Percentiles rank a stretch among this genome's conserved stretches.
phyloP scores from a whole-genome alignment of 2,329 filamentous ascomycete genomes.

The Penicillium occitanis region DNA sequence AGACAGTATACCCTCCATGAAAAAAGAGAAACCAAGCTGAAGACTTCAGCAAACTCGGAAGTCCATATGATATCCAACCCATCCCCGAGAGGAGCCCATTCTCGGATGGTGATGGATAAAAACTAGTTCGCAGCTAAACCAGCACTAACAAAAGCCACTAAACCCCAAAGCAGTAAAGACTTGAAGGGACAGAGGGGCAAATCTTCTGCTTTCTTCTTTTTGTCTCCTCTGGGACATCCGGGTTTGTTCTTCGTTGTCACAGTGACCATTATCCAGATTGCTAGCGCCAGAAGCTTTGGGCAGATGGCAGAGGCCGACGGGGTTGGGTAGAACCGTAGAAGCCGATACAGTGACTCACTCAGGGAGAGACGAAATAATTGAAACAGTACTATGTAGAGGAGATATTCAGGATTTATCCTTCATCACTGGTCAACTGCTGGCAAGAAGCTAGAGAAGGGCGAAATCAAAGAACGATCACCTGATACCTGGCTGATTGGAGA shows the following conservation, averaged over 20 bases:
- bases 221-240: neutral
- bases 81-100: neutral
- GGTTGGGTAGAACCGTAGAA: slow-evolving; percentile 4
- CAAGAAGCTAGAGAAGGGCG: neutral
- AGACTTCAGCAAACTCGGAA: neutral
- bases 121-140: slow-evolving; percentile 2
- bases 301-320: slow-evolving; percentile 8
- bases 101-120: neutral
- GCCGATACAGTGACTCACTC: neutral
- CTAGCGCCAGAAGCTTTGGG: slow-evolving; percentile 19
- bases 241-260: slow-evolving; percentile 20
- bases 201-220: slow-evolving; percentile 10
- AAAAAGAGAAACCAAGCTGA: neutral
- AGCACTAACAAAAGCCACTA: neutral
- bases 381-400: neutral
- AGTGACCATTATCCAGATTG: slow-evolving; percentile 17
- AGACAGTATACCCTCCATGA: neutral
- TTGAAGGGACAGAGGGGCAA: slow-evolving; percentile 12
- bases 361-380: neutral
- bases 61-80: neutral
- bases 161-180: neutral
- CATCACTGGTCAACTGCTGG: neutral
- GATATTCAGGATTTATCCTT: neutral
- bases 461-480: neutral
- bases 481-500: neutral